Conservation (phyloP, 768 basidiomycete species). For the Amanita jacksonii region DNA sequence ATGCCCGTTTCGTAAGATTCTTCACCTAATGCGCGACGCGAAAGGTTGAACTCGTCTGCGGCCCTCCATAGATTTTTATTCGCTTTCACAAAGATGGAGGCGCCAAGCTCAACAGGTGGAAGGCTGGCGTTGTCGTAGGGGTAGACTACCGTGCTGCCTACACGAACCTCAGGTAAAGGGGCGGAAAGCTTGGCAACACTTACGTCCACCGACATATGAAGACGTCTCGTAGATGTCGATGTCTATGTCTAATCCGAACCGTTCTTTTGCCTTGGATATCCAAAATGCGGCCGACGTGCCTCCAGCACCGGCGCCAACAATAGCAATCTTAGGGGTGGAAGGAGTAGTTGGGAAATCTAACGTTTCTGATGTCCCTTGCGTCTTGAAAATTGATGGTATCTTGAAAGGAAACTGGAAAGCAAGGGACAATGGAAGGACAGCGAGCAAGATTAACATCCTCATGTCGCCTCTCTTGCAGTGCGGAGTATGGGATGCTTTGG, state of each 20-base stretch:
- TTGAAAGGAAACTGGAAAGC: conserved; percentile 46
- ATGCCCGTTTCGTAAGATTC: conserved; percentile 45
- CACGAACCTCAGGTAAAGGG: background rate
- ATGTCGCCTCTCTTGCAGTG: conserved; percentile 5
- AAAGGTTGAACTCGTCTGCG: conserved; percentile 69
- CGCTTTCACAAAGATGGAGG: conserved; percentile 72
- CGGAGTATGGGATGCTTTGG: background rate
- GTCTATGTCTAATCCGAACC: conserved; percentile 58
- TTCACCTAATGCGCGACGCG: conserved; percentile 34
- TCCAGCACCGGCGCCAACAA: conserved; percentile 86
- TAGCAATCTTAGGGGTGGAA: conserved; percentile 53
- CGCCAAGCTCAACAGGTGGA: conserved; percentile 72
- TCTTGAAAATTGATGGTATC: conserved; percentile 41
- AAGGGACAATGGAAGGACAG: conserved; percentile 23
- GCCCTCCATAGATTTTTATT: conserved; percentile 72
- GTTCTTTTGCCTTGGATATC: conserved; percentile 69
- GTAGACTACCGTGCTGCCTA: conserved; percentile 72
- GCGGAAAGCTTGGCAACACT: conserved; percentile 23
- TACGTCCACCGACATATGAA: conserved; percentile 76
- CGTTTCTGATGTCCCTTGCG: conserved; percentile 16
- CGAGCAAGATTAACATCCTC: conserved; percentile 16
- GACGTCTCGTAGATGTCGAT: conserved; percentile 80
- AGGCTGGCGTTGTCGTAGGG: conserved; percentile 56
- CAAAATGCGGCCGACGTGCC: conserved; percentile 81
- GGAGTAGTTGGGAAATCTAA: conserved; percentile 12